Base-by-base conservation (phyloP, 768 basidiomycete species). In the Galerina sulciceps region DNA sequence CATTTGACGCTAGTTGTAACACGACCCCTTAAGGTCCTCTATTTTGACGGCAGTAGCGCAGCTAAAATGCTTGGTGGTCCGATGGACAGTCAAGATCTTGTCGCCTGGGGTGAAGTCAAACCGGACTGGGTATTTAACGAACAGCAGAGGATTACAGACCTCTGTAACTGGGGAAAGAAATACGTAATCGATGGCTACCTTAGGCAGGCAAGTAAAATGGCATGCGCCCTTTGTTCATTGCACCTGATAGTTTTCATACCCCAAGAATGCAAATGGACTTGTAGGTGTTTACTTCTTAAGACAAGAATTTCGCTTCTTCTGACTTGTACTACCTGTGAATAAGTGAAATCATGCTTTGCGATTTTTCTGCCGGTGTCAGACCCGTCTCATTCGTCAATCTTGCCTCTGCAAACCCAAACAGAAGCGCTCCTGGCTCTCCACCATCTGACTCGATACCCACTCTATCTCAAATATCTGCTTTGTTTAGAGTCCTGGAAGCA, bases 31-130 rank as follows among this genome's bases (percentile, higher is more conserved):
- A 79, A 77, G 37, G 63, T 84, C 3, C 55, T 84, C 4, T 84
- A 84, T 59, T 84, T 85, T 48, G 84, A 85, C 52, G 83, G 84
- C 0, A 79, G 69, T 45, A 81, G 82, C 52, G 82, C 79, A 0
- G 76, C 73, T 1, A 83, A 81, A 55, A 67, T 81, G 67, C 14
- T 49, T 13, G 65, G 64, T 0, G 82, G 82, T 1, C 49, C 77
- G 6, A 57, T 84, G 72, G 80, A 84, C 48, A 74, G 69, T 13
- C 82, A 84, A 57, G 83, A 84, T 53, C 64, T 83, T n/a, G 15
- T 85, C 3, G 51, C 63, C n/a, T 85, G 79, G 80, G 79, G 78
- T 0, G 45, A 62, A 40, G 34, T 70, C 14, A 56, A 41, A 17
- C 69, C 69, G 8, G 69, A 71, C 9, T 56, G 51, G 62, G 40